Base-by-base conservation (phyloP, 441 rosid species). In the Rhodomyrtus psidioides region DNA sequence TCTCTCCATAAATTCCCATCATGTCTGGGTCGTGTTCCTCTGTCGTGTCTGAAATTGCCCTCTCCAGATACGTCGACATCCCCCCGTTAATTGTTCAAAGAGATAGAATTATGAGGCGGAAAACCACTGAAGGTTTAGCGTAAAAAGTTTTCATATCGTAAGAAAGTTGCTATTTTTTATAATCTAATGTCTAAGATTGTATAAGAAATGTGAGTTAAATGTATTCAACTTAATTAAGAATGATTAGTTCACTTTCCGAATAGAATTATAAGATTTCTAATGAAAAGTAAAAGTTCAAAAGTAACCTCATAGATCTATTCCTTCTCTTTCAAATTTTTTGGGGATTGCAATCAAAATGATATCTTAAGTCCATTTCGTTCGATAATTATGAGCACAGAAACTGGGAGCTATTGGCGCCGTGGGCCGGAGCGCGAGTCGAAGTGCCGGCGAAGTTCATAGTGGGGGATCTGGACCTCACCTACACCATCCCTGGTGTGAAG, bases 391-490 rank as follows among this genome's bases (percentile, higher is more conserved):
- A 74, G 59, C 91, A 88, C 92, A 96, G 99, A 83, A 94, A 81
- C 86, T 91, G 97, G 98, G 99, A 95, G 92, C 87, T 96, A 24
- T 90, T 83, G 24, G 96, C 95, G 1, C 93, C 98, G 30, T 94
- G 96, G 95, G 88, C 93, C 0, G 95, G 95, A 79, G 51, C 39
- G 55, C 93, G 88, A 83, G 91, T 94, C 89, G 87, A 91, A 76
- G 98, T 95, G 28, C 99, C 98, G 7, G 93, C 91, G 51, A 96
- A 95, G 86, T 95, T 94, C 88, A 91, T 96, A 0, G 94, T 94
- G 51, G 99, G 99, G 39, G 98, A 96, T 89, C 89, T 87, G 53
- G 98, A 96, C 89, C 13, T 90, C 12, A 85, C 91, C 51, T 95
- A 94, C 87, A 55, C 89, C 65, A 82, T 93, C 65, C 95, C 96